A percentile compares a stretch with the other conserved stretches of the same genome.
These are phyloP conservation scores for button mushroom (Agaricus bisporus) DNA, from an alignment of 768 basidiomycete genomes.

Conservation along the genomic window DNA sequence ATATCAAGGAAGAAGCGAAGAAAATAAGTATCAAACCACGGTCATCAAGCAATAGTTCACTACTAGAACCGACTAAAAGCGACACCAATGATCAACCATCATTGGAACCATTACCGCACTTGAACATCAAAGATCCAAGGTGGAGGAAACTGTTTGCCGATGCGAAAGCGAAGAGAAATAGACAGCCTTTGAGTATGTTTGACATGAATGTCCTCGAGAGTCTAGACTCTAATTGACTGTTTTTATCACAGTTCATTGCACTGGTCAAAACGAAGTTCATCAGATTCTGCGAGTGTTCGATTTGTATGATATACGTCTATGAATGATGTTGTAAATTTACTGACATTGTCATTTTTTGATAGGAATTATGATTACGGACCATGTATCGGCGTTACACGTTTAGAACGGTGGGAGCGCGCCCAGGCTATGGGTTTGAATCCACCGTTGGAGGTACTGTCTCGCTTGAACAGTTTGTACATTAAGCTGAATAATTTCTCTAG, in stretches of 20 bases:
- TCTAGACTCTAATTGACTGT: background rate
- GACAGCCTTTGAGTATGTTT: conserved; percentile 53
- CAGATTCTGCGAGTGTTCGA: conserved; percentile 79
- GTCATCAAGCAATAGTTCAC: conserved; percentile 10
- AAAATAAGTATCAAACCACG: conserved; percentile 4
- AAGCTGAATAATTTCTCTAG: conserved; percentile 28
- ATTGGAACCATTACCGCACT: conserved; percentile 23
- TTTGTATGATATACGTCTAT: conserved; percentile 36
- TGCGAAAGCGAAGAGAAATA: conserved; percentile 48
- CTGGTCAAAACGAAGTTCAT: conserved; percentile 56
- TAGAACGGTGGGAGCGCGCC: conserved; percentile 88
- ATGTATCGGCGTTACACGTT: conserved; percentile 69
- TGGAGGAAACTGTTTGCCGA: conserved; percentile 47
- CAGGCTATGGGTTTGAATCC: conserved; percentile 72
- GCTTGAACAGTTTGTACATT: background rate
- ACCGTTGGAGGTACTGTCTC: conserved; percentile 56
- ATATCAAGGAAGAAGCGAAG: background rate
- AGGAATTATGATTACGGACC: conserved; percentile 81
- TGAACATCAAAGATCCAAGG: conserved; percentile 41
- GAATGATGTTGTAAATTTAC: background rate
- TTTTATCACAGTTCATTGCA: conserved; percentile 50
- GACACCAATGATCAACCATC: conserved; percentile 12
- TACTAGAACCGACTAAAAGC: conserved; percentile 14
- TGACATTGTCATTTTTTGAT: conserved; percentile 7
- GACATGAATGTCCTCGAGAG: background rate